phyloP scores from a whole-genome alignment of 306 rosid genomes.

The Quercus bicolor region DNA sequence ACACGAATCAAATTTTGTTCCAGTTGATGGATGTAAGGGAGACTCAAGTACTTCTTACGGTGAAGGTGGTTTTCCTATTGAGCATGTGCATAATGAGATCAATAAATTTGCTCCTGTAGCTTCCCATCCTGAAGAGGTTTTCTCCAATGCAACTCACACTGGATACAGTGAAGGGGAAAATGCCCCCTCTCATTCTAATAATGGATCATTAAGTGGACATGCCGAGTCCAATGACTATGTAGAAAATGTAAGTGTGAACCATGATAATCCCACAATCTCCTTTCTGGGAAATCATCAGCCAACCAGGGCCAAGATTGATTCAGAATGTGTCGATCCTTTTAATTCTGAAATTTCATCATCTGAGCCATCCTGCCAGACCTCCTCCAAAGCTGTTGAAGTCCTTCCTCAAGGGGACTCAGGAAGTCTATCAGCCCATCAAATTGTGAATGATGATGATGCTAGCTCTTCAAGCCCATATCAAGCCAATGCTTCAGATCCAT shows the following conservation, averaged over 20 bases:
- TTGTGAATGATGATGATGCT: constrained; percentile 23
- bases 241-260: constrained; percentile 28
- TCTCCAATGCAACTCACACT: constrained; percentile 24
- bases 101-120: constrained; percentile 17
- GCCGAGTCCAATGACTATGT: constrained; percentile 18
- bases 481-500: constrained; percentile 27
- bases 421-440: constrained; percentile 12
- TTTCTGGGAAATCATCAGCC: constrained; percentile 28
- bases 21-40: constrained; percentile 28
- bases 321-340: constrained; percentile 25
- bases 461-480: constrained; percentile 29
- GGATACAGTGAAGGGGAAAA: constrained; percentile 36
- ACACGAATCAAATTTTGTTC: constrained; percentile 21
- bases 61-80: constrained; percentile 29
- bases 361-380: constrained; percentile 23
- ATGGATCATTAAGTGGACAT: constrained; percentile 22
- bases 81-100: constrained; percentile 24
- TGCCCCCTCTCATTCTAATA: constrained; percentile 22
- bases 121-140: constrained; percentile 30
- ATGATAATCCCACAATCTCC: constrained; percentile 12
- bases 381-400: constrained; percentile 25
- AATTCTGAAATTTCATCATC: constrained; percentile 28
- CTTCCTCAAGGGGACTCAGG: constrained; percentile 13
- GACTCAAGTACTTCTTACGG: constrained; percentile 25
- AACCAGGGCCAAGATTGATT: constrained; percentile 23